Conservation (phyloP, 345 rosid species). For the Populus tremula region DNA sequence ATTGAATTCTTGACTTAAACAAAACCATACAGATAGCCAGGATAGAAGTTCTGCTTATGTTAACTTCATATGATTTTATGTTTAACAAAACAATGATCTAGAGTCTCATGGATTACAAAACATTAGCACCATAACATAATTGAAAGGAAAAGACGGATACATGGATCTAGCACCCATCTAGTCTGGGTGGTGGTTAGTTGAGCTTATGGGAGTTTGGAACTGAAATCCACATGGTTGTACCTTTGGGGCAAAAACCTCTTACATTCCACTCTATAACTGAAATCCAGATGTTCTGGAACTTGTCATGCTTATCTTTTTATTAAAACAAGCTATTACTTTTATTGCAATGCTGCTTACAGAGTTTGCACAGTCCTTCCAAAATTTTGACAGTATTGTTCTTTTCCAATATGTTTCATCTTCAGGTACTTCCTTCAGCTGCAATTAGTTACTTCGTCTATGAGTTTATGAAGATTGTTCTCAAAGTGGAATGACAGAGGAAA, state of each 20-base stretch:
- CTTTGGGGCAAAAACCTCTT: neutral
- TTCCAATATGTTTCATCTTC: conserved; percentile 22
- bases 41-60: neutral
- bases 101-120: too few species aligned
- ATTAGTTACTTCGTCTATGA: conserved; percentile 82
- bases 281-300: neutral
- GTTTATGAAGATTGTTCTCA: conserved; percentile 76
- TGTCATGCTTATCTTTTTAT: neutral
- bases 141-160: too few species aligned
- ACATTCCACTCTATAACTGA: neutral
- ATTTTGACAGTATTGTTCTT: conserved; percentile 8
- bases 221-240: neutral
- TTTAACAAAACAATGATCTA: too few species aligned
- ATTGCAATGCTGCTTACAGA: neutral
- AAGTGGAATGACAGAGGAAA: conserved; percentile 51
- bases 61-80: neutral
- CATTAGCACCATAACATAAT: too few species aligned
- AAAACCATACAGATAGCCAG: neutral
- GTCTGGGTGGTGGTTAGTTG: too few species aligned
- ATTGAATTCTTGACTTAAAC: neutral
- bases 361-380: neutral
- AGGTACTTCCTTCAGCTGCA: conserved; percentile 88
- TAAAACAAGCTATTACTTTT: neutral
- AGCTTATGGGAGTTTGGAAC: neutral
- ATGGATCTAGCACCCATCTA: too few species aligned